A percentile compares a stretch with the other conserved stretches of the same genome.
These are phyloP conservation scores for Lactarius evosmus DNA, from an alignment of 768 basidiomycete genomes.

Conservation along the genomic window DNA sequence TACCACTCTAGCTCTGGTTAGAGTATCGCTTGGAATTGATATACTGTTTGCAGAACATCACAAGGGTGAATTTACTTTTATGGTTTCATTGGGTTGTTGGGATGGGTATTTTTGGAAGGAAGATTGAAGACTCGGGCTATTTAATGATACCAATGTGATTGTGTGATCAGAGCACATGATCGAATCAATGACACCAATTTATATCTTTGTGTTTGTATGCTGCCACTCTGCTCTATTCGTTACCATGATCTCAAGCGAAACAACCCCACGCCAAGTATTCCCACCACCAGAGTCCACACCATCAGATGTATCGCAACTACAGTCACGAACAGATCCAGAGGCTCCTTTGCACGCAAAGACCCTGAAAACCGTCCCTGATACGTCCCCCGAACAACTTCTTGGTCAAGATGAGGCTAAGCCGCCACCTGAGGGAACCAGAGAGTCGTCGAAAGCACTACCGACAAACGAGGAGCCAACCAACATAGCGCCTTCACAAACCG, in stretches of 20 bases:
- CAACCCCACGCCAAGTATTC: not conserved
- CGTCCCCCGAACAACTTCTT: not conserved
- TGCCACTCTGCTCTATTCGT: not conserved
- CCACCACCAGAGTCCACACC: not conserved
- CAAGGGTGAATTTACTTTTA: not conserved
- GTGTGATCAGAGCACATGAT: not conserved
- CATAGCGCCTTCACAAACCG: not conserved
- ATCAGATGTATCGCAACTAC: too few species aligned
- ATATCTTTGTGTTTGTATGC: not conserved
- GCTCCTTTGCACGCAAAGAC: too few species aligned
- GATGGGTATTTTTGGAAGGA: not conserved
- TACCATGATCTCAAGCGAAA: constrained; percentile 1
- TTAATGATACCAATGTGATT: constrained; percentile 1
- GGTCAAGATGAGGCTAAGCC: not conserved
- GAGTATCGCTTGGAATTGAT: not conserved
- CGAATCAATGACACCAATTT: not conserved
- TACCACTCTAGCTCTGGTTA: not conserved
- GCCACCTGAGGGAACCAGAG: not conserved
- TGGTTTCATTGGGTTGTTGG: not conserved
- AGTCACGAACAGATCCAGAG: too few species aligned
- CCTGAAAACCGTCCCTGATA: not conserved
- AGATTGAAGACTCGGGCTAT: too few species aligned
- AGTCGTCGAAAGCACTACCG: not conserved
- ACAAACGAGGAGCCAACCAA: not conserved
- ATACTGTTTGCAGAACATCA: not conserved